Evolutionary conservation across 140 eudicot genomes (phyloP).

Genomic region (Stevia rebaudiana): DNA sequence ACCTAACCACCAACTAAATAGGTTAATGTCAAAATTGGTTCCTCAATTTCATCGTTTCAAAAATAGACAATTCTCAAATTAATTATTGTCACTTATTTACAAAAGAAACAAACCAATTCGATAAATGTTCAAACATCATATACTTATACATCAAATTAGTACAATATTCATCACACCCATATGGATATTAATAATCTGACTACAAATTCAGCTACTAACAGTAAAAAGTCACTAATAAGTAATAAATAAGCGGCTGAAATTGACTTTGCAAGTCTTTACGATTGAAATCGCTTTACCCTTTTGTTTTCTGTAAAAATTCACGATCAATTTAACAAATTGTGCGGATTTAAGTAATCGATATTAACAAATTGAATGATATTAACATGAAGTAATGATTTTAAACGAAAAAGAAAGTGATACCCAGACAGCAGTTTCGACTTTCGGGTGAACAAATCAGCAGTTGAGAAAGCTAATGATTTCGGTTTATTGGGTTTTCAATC

Average conservation of each 20-base stretch:
- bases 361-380: neutral
- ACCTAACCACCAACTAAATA: conserved; percentile 40
- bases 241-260: conserved; percentile 9
- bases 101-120: neutral
- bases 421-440: conserved; percentile 13
- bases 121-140: conserved; percentile 7
- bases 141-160: neutral
- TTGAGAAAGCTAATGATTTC: conserved; percentile 9
- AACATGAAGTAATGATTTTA: conserved; percentile 9
- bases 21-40: conserved; percentile 29
- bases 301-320: neutral
- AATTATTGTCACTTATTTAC: conserved; percentile 1
- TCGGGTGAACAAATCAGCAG: conserved; percentile 19
- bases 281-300: neutral
- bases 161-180: conserved; percentile 17
- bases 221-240: neutral
- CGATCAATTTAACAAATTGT: conserved; percentile 7
- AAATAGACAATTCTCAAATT: conserved; percentile 18
- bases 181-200: conserved; percentile 25
- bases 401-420: conserved; percentile 1
- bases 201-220: conserved; percentile 1
- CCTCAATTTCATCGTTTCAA: conserved; percentile 8
- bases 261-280: neutral
- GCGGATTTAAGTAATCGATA: conserved; percentile 20
- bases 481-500: conserved; percentile 16